Evolutionary conservation across 2,329 filamentous ascomycete genomes (phyloP), one percentile per base, ranked within the genome.

Genomic region (Epichloe gansuensis): DNA sequence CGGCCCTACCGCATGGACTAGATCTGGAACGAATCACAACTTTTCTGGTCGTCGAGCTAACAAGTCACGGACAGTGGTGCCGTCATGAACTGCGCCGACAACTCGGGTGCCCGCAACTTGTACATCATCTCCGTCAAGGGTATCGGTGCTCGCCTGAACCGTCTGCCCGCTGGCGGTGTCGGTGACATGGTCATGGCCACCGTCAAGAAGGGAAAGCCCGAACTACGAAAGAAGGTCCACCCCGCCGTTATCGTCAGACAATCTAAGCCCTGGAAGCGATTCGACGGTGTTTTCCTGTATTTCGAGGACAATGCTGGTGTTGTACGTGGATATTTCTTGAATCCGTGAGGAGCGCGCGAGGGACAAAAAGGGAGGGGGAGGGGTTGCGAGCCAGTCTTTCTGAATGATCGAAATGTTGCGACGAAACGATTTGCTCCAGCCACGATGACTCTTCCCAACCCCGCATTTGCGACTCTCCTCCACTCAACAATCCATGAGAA

Each of bases 221-320:
- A 98, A 78, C 81, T 98, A 71, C 84, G 94, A 76, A 98, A 98
- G 88, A 98, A 98, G 87, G 93, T 98, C 75, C 95, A 98, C 89
- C 93, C 93, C 65, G 93, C 93, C 69, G 91, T 98, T 71, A 93
- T 98, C 71, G 91, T 97, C 73, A 82, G 93, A 74, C 93, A 97
- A 81, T 87, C 86, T 80, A 98, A 98, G 85, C 93, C 93, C 68
- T 98, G 93, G 93, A 90, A 93, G 82, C 85, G 93, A 74, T 87
- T 87, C 65, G 93, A 98, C 74, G 94, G 93, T 76, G 87, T 97
- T 68, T 98, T 89, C 83, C 84, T 98, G 66, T 98, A 98, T 84
- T 98, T 98, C 71, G 93, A 98, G 88, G 94, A 98, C 78, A 98
- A 98, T 76, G 93, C 93, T 73, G 93, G 93, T 84, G 93, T 98